Conservation (phyloP, 1,284 basidiomycete genomes). For the Trichosporon sp. region DNA sequence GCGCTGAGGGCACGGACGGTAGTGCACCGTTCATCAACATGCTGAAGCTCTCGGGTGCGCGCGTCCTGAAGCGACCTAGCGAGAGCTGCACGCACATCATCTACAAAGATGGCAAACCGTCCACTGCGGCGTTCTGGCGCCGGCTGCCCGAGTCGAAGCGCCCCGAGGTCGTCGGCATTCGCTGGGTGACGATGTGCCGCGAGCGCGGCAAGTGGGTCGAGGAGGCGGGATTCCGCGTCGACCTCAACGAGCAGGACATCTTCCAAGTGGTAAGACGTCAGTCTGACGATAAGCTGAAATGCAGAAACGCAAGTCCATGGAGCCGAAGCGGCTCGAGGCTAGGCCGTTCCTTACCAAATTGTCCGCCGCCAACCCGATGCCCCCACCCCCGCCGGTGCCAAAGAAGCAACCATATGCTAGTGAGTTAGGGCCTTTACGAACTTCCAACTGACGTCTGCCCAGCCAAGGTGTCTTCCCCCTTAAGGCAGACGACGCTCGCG, state of each 20-base stretch:
- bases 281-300: constrained; percentile 11
- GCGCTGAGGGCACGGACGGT: constrained; percentile 81
- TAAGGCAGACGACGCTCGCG: constrained; percentile 16
- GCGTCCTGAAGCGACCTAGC: constrained; percentile 60
- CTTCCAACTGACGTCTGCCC: not conserved
- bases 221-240: constrained; percentile 69
- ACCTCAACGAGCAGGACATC: constrained; percentile 69
- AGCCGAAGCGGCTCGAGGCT: constrained; percentile 41
- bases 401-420: constrained; percentile 11
- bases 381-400: not conserved
- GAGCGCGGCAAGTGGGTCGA: constrained; percentile 69
- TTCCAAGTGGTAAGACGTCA: constrained; percentile 65
- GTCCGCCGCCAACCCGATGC: not conserved
- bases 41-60: constrained; percentile 76
- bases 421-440: not conserved
- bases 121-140: constrained; percentile 77
- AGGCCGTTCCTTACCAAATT: not conserved
- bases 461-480: constrained; percentile 12
- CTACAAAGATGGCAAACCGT: constrained; percentile 80
- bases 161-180: constrained; percentile 75
- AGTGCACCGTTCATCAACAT: constrained; percentile 82
- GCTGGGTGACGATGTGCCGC: constrained; percentile 86
- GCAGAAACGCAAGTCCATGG: constrained; percentile 67
- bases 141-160: constrained; percentile 59
- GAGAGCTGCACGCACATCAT: constrained; percentile 80